phyloP scores from a whole-genome alignment of 1,139 yeast species.

The Magnusiomyces ingens region DNA sequence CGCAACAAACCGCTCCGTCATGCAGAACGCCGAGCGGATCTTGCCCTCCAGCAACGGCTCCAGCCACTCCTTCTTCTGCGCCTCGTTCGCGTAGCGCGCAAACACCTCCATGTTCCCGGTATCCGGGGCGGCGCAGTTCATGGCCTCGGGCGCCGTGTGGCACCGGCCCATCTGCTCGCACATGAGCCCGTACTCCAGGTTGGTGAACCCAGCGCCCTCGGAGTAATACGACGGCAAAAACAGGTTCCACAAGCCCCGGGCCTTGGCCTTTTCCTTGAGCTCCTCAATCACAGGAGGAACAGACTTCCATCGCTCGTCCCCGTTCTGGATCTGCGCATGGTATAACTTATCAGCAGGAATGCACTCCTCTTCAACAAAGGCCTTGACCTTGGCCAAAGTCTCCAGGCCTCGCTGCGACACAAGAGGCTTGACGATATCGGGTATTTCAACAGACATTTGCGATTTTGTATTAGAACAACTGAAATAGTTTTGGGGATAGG shows the following conservation, averaged over 20 bases:
- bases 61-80: slow-evolving; percentile 50
- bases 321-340: slow-evolving; percentile 40
- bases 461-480: neutral
- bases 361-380: slow-evolving; percentile 54
- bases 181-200: slow-evolving; percentile 65
- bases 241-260: slow-evolving; percentile 59
- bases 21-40: slow-evolving; percentile 60
- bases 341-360: slow-evolving; percentile 51
- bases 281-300: slow-evolving; percentile 49
- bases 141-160: slow-evolving; percentile 53
- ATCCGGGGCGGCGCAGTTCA: slow-evolving; percentile 63
- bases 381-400: slow-evolving; percentile 43
- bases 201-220: slow-evolving; percentile 60
- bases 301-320: slow-evolving; percentile 43
- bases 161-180: slow-evolving; percentile 60
- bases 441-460: slow-evolving; percentile 29
- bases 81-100: slow-evolving; percentile 50
- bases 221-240: slow-evolving; percentile 51
- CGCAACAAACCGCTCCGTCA: slow-evolving; percentile 64
- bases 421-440: slow-evolving; percentile 35
- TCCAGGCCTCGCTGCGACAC: slow-evolving; percentile 48
- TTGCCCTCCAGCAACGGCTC: slow-evolving; percentile 52
- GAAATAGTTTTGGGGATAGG: too few relatives aligned
- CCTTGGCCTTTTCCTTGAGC: slow-evolving; percentile 49
- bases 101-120: slow-evolving; percentile 72